Evolutionary conservation across 208 protist species (phyloP), one percentile per base, ranked within the genome.

Genomic region (Acanthamoeba castellanii): DNA sequence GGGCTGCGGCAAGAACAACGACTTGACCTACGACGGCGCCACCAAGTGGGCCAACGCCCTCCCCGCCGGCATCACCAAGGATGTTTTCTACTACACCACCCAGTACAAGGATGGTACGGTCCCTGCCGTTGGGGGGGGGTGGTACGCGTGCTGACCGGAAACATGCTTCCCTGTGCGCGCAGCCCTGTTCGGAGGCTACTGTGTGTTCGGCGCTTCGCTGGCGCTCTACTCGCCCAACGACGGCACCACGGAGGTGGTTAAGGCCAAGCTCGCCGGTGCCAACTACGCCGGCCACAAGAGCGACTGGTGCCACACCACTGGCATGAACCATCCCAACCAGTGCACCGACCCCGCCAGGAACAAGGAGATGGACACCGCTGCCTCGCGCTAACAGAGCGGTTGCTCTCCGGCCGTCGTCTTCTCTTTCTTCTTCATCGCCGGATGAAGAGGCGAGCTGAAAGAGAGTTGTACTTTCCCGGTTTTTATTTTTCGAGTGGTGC

Each of bases 201-300:
- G 96, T 92, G 52, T 55, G 27, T 59, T 59, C 34, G 70, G 57
- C 0, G 82, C 88, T 20, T 87, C 68, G 22, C 37, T 93, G 50
- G 82, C 94, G 50, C 81, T 96, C 0, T 81, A 93, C 11, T 96
- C 59, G 70, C 96, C 96, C 85, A 97, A 97, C 90, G 96, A 97
- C 76, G 96, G 96, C 78, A 96, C 95, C 11, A 90, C 96, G 20
- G 96, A 97, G 84, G 20, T 87, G 25, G 18, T 89, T 0, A 85
- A 95, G 32, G 30, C 81, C 34, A 1, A 57, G 30, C 85, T 97
- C 0, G 32, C 81, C 6, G 91, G 87, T 55, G 96, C 52, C 45
- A 93, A 59, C 42, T 74, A 96, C 68, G 81, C 94, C n/a, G 87
- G 92, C 34, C 78, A 96, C 82, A 90, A 89, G 37, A 61, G 96